A percentile compares a stretch with the other conserved stretches of the same genome.
These are phyloP conservation scores for Galerina marginata DNA, from an alignment of 768 basidiomycete species.

Conservation along the genomic window DNA sequence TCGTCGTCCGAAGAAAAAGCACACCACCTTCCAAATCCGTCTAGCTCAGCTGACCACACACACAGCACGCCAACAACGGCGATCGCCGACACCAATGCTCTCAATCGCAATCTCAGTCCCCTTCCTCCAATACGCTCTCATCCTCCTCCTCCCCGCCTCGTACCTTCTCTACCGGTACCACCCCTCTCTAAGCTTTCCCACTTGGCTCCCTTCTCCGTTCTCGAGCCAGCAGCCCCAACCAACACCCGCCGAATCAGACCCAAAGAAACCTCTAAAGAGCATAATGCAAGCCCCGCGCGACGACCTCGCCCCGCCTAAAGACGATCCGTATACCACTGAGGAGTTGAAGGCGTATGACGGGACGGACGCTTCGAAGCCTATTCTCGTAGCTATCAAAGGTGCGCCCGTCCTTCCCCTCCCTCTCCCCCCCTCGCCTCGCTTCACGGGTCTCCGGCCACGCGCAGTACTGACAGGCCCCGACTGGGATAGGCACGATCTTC, in stretches of 20 bases:
- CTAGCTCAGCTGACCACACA: background rate
- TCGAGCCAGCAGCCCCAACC: background rate
- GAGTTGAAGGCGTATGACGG: conserved; percentile 79
- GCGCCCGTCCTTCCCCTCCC: conserved; percentile 7
- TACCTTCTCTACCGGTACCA: conserved; percentile 23
- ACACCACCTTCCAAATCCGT: background rate
- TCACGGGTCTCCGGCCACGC: no score
- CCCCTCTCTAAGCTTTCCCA: conserved; percentile 2
- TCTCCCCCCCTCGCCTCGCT: no score
- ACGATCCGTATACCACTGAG: conserved; percentile 76
- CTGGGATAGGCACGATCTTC: conserved; percentile 75
- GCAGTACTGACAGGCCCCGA: no score
- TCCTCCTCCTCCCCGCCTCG: conserved; percentile 21
- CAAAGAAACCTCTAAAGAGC: conserved; percentile 48
- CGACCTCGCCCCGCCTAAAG: conserved; percentile 73
- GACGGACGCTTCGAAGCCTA: conserved; percentile 63
- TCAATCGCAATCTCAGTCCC: conserved; percentile 10
- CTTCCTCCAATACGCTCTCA: conserved; percentile 16
- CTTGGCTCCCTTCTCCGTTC: background rate
- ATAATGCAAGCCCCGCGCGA: conserved; percentile 73
- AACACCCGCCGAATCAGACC: conserved; percentile 30
- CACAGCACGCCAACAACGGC: conserved; percentile 1
- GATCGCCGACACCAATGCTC: conserved; percentile 23
- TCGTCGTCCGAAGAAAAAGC: no score
- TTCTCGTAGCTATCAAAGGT: conserved; percentile 96